Conservation (phyloP, 345 rosid species). For the Erucastrum elatum region DNA sequence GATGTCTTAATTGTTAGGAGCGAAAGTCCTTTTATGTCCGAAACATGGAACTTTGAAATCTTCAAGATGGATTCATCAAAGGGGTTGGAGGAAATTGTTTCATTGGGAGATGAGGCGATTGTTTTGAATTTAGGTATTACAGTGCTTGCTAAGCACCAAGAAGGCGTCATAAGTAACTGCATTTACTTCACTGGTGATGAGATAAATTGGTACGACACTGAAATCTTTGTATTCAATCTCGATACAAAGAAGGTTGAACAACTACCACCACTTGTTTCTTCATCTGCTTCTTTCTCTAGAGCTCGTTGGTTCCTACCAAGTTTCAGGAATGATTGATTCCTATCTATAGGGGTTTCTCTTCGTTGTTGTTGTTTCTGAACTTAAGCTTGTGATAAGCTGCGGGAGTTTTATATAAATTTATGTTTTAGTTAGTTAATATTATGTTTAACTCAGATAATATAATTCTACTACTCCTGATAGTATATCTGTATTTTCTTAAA, state of each 20-base stretch:
- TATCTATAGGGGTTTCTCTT: not conserved
- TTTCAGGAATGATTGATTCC: not conserved
- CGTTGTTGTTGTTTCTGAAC: not conserved
- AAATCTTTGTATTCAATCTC: not conserved
- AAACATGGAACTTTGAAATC: not conserved
- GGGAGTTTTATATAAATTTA: too few relatives aligned
- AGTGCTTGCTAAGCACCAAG: not conserved
- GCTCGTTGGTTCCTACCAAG: not conserved
- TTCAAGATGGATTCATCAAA: constrained; percentile 11
- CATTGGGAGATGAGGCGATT: not conserved
- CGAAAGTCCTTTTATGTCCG: not conserved
- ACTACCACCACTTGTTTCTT: not conserved
- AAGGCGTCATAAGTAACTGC: not conserved
- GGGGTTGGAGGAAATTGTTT: not conserved
- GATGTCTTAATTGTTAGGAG: not conserved
- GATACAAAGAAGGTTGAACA: not conserved
- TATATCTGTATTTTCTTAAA: too few relatives aligned
- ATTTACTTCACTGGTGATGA: not conserved
- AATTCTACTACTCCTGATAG: too few relatives aligned
- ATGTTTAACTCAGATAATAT: too few relatives aligned
- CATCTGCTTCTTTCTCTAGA: not conserved
- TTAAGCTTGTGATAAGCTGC: not conserved
- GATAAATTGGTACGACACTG: not conserved
- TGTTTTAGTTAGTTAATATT: too few relatives aligned
- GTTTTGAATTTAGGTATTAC: constrained; percentile 9